Evolutionary conservation across 176 grass and related monocot species (phyloP), one percentile per base, ranked within the genome.

Genomic region (Pontederia crassipes): DNA sequence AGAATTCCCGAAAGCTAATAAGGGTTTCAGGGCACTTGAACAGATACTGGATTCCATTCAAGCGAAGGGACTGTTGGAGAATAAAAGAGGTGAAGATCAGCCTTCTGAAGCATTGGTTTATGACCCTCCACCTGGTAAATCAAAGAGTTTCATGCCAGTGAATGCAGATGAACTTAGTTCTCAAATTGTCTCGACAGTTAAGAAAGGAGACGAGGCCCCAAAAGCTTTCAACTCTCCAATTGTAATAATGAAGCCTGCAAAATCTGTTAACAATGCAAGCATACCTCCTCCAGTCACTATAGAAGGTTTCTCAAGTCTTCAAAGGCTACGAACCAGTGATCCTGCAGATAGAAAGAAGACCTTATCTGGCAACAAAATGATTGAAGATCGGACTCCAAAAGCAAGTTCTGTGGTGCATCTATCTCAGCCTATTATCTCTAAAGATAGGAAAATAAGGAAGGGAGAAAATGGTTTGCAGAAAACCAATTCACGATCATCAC

Each of bases 211-310:
- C 55, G 72, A 51, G 28, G 16, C 32, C 15, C 61, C 76, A 63
- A 81, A 67, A 72, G 68, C 48, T 62, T 86, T 86, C 20, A 79
- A 86, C 28, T 89, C 88, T 14, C 94, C 94, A 55, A 98, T 98
- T 66, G 88, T 98, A 28, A 86, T 98, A 61, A 98, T 98, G 94
- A 93, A 89, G 61, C 88, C 94, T 47, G 68, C 79, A 74, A 92
- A 88, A 75, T 81, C 72, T 67, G 48, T 83, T 49, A 66, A 72
- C 53, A 57, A 76, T 11, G 83, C 52, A 26, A 45, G 73, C n/a
- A 62, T 71, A 63, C 29, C 48, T 28, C 76, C 78, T 57, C 52
- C 76, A 61, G 46, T 62, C 55, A 46, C 94, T 26, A 54, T 83
- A 47, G 68, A 80, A 12, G 61, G 40, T 26, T 74, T 81, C 54